Evolutionary conservation across 805 yeast species (phyloP).

Genomic region (Starmerella sirachaensis): DNA sequence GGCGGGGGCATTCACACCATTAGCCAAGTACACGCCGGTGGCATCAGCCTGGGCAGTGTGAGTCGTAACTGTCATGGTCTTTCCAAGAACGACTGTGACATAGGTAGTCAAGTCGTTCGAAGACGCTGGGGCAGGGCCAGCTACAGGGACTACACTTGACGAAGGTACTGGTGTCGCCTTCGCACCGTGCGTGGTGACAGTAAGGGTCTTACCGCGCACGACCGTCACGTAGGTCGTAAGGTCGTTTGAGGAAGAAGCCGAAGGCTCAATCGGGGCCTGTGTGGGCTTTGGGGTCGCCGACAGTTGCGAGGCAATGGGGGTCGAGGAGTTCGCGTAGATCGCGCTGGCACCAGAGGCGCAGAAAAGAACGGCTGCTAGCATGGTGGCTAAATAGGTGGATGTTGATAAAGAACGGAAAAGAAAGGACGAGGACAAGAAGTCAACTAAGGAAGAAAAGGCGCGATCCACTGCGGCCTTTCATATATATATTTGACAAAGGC

Average conservation of each 20-base stretch:
- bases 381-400: no score
- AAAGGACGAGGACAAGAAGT: no score
- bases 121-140: conserved; percentile 1
- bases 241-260: conserved; percentile 4
- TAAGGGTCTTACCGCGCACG: conserved; percentile 20
- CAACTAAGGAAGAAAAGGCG: no score
- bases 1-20: conserved; percentile 1
- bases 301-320: conserved; percentile 38
- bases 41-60: conserved; percentile 1
- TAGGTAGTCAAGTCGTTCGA: conserved; percentile 2
- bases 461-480: no score
- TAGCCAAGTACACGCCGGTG: background rate
- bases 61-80: conserved; percentile 2
- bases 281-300: no score
- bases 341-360: conserved; percentile 3
- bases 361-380: conserved; percentile 23
- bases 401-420: no score
- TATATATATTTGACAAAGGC: no score
- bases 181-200: conserved; percentile 19
- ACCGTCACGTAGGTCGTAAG: conserved; percentile 20
- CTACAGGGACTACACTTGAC: background rate
- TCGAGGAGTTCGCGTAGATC: conserved; percentile 16
- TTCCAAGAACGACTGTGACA: conserved; percentile 2
- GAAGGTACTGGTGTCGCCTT: conserved; percentile 1
- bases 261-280: conserved; percentile 3